Evolutionary conservation across 345 rosid genomes (phyloP).

Genomic region (Litchi chinensis): DNA sequence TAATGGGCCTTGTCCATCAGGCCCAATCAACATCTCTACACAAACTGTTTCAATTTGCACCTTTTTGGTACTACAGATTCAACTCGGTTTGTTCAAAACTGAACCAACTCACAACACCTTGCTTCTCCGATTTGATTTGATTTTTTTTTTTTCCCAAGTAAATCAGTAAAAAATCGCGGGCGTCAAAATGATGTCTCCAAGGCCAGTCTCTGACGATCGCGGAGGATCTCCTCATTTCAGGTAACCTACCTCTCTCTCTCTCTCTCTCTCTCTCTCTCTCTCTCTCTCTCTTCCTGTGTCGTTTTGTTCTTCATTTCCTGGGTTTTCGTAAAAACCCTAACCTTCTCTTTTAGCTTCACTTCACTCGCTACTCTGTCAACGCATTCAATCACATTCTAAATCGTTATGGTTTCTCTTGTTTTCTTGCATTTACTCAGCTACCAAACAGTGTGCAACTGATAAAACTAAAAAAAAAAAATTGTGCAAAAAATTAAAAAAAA

Average conservation of each 20-base stretch:
- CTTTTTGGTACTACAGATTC: not conserved
- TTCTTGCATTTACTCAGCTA: constrained; percentile 13
- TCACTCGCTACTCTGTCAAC: too few species aligned
- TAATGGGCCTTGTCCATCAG: not conserved
- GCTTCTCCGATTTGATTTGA: not conserved
- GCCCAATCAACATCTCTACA: not conserved
- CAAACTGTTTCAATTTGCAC: not conserved
- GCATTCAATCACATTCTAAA: too few species aligned
- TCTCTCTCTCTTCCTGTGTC: too few species aligned
- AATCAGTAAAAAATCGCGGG: not conserved
- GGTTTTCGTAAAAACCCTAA: constrained; percentile 26
- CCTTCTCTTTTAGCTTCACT: constrained; percentile 7
- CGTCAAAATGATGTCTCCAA: constrained; percentile 72
- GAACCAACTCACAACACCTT: not conserved
- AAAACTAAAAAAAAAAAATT: not conserved
- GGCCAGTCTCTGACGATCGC: constrained; percentile 72
- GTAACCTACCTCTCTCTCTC: constrained; percentile 33
- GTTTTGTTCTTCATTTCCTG: constrained; percentile 5
- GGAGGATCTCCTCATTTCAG: constrained; percentile 76
- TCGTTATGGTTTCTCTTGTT: not conserved
- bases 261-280: too few species aligned
- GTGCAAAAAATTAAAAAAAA: too few species aligned
- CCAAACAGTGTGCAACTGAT: not conserved
- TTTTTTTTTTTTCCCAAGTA: not conserved
- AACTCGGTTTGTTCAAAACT: not conserved